Evolutionary conservation across 1,284 basidiomycete genomes (phyloP).

Genomic region (Cutaneotrichosporon sp.): DNA sequence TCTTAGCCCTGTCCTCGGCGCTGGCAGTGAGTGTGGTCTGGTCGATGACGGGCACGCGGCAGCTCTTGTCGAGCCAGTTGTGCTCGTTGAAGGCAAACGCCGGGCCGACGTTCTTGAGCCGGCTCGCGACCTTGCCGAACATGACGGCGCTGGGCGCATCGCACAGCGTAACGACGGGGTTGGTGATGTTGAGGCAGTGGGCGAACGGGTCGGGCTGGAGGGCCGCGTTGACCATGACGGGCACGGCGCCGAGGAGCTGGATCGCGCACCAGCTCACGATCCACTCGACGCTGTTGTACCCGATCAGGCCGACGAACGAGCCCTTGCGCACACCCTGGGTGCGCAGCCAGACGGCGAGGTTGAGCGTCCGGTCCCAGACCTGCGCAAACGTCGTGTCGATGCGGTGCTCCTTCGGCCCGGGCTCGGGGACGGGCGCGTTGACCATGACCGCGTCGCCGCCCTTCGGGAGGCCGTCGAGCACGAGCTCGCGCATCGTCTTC

Average conservation of each 20-base stretch:
- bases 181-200: conserved; percentile 34
- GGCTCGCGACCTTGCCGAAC: conserved; percentile 18
- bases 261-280: conserved; percentile 38
- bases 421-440: conserved; percentile 32
- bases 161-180: conserved; percentile 35
- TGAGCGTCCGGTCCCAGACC: conserved; percentile 27
- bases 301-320: conserved; percentile 40
- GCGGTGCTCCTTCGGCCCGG: conserved; percentile 14
- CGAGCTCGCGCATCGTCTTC: not conserved
- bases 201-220: conserved; percentile 22
- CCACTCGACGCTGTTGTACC: conserved; percentile 38
- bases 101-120: conserved; percentile 1
- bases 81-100: conserved; percentile 3
- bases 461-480: not conserved
- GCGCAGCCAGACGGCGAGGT: conserved; percentile 37
- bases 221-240: conserved; percentile 35
- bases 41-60: not conserved
- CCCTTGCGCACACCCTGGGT: conserved; percentile 33
- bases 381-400: conserved; percentile 33
- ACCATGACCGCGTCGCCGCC: conserved; percentile 20
- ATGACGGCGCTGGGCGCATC: conserved; percentile 34
- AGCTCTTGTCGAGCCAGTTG: not conserved
- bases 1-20: not conserved
- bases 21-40: not conserved
- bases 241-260: conserved; percentile 42